A percentile compares a stretch with the other conserved stretches of the same genome.
Evolutionary conservation across 140 eudicot genomes (phyloP).

Genomic region (Erigeron philadelphicus): DNA sequence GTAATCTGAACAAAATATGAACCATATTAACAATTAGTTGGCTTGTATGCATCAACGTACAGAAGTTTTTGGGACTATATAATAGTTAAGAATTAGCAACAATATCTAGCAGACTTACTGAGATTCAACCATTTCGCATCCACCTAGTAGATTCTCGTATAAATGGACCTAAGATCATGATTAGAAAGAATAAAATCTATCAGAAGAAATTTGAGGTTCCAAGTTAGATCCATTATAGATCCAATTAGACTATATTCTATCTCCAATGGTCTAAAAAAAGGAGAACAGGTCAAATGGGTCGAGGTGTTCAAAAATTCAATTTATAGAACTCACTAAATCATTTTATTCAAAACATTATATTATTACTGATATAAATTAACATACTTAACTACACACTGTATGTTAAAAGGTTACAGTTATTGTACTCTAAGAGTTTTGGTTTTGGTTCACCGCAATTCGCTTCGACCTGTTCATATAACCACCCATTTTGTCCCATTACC

Average conservation of each 20-base stretch:
- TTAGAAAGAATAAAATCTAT: slow-evolving; percentile 22
- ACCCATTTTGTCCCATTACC: not conserved
- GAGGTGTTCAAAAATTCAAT: not conserved
- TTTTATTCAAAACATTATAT: not conserved
- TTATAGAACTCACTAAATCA: not conserved
- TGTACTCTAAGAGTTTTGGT: not conserved
- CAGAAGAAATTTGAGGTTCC: slow-evolving; percentile 8
- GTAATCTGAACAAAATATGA: slow-evolving; percentile 51
- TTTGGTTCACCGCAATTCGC: not conserved
- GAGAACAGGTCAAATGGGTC: not conserved
- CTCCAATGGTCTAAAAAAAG: not conserved
- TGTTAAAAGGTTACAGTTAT: not conserved
- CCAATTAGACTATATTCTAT: not conserved
- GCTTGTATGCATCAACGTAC: slow-evolving; percentile 6
- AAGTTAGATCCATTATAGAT: slow-evolving; percentile 1
- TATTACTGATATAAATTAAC: not conserved
- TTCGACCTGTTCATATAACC: not conserved
- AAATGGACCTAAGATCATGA: slow-evolving; percentile 68
- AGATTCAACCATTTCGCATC: slow-evolving; percentile 95
- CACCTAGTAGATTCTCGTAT: slow-evolving; percentile 82
- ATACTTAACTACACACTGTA: not conserved
- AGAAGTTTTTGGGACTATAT: slow-evolving; percentile 3
- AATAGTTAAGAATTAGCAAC: slow-evolving; percentile 11
- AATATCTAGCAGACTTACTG: slow-evolving; percentile 55
- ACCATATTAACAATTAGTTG: slow-evolving; percentile 22